Evolutionary conservation across 164 flowering plant genomes (phyloP), one percentile per base, ranked within the genome.

Genomic region (Aristolochia contorta): DNA sequence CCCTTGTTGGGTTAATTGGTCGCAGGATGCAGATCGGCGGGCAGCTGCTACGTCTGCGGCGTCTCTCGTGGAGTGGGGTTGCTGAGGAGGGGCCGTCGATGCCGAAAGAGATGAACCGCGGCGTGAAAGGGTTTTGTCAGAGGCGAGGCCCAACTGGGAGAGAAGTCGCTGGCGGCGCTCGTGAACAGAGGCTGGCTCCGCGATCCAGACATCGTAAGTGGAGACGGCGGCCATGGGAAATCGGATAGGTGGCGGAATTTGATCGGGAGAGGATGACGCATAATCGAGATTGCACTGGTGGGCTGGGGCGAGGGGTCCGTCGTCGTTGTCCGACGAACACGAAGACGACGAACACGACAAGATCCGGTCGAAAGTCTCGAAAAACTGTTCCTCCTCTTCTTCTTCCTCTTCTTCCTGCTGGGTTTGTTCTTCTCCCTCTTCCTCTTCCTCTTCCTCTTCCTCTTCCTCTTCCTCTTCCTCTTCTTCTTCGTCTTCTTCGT

Each of bases 321-420:
- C 53, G 63, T 59, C 55, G 16, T 76, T 86, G 32, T 78, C 78
- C 21, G 78, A 67, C 24, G 85, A 64, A 24, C 82, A 79, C 8
- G 86, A 81, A 57, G 84, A 71, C 15, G 78, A 70, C 2, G 89
- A 76, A 3, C 93, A 81, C 2, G 91, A 86, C 54, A 77, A 79
- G 46, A 93, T 60, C 55, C 99, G 95, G 69, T 93, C 99, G 32
- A 88, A 80, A 1, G 97, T 88, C 66, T 93, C 99, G 79, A 85
- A 81, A 72, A 84, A 90, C 41, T 63, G 64, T 67, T 82, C 84
- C 12, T 72, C 77, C 22, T 81, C 83, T 24, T 76, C 84, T 24
- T 73, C 82, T 22, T 73, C 78, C 6, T 63, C 72, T 6, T 47
- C 68, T 50, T 60, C 30, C 15, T 12, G 30, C 15, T 10, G 13